A percentile compares a stretch with the other conserved stretches of the same genome.
These are phyloP conservation scores for Ceratocystis huliohia DNA, from an alignment of 2,329 filamentous ascomycete genomes.

Conservation along the genomic window DNA sequence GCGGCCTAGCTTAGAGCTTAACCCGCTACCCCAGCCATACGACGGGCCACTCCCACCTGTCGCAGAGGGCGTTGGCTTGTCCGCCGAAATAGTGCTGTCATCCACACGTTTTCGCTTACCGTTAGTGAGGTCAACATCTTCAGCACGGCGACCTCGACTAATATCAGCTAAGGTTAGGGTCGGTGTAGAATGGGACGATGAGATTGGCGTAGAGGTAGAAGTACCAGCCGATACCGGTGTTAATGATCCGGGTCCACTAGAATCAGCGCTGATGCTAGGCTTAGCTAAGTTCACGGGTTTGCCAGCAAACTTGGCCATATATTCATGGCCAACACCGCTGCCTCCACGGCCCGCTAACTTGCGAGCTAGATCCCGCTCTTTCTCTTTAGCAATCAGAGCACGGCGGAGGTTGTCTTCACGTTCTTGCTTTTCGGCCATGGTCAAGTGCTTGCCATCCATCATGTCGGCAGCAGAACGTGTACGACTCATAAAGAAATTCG, in stretches of 20 bases:
- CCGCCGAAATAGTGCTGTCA: constrained; percentile 37
- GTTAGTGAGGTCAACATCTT: constrained; percentile 44
- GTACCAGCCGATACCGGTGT: background rate
- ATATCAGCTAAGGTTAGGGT: constrained; percentile 33
- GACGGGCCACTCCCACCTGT: constrained; percentile 24
- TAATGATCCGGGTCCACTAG: background rate
- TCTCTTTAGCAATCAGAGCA: constrained; percentile 53
- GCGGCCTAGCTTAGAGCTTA: constrained; percentile 43
- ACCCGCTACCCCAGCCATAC: constrained; percentile 43
- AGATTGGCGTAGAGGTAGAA: constrained; percentile 21
- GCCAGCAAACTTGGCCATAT: constrained; percentile 39
- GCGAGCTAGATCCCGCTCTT: constrained; percentile 58
- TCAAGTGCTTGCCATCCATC: constrained; percentile 41
- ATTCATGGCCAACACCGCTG: constrained; percentile 55
- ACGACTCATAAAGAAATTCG: constrained; percentile 41
- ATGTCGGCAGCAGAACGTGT: constrained; percentile 45
- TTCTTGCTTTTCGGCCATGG: constrained; percentile 45
- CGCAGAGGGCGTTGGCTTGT: constrained; percentile 29
- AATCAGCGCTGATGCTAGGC: background rate
- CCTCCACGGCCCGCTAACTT: constrained; percentile 49
- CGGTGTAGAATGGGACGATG: constrained; percentile 33
- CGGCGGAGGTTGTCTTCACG: constrained; percentile 54
- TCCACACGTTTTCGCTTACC: constrained; percentile 47
- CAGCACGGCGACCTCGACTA: constrained; percentile 29
- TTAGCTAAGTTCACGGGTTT: background rate